Evolutionary conservation across 768 basidiomycete genomes (phyloP), one percentile per base, ranked within the genome.

Genomic region (Tulasnella sp.): DNA sequence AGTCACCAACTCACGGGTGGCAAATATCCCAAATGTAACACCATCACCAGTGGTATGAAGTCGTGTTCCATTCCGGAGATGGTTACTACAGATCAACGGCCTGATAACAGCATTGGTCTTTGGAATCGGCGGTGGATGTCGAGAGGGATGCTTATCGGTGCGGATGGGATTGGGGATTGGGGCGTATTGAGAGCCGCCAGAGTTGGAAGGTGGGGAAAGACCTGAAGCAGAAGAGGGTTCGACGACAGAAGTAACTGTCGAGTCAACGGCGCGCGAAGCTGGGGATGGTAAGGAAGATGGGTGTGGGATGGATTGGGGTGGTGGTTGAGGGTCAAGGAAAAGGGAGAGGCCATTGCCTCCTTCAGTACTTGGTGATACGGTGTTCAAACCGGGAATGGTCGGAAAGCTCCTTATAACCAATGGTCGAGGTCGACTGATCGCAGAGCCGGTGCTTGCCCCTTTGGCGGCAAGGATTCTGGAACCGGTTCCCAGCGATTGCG

Each of bases 71-170:
- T 17, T 31, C 55, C 36, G 45, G 6, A 37, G 25, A 15, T 40
- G 32, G 17, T 58, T 39, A 3, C 53, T 48, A 27, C 49, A 49
- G 27, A 61, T 25, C 15, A 61, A 31, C 3, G 60, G 60, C 19
- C 60, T 45, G 6, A 61, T 31, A 5, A 59, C 60, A 11, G 60
- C 60, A 32, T 61, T 61, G 29, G 60, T 39, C 55, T n/a, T 17
- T n/a, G 25, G 12, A 25, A 9, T 40, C 35, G 50, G 50, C 50
- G 34, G 29, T 32, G 50, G 37, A 19, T 27, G 25, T 27, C 32
- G 27, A 39, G 37, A 39, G 12, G 37, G 37, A 12, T 12, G 19
- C 35, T 36, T 17, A n/a, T 35, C 34, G 50, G 32, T 52, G 17
- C 50, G 34, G 6, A 36, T 17, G 2, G 50, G 23, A n/a, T 31